Base-by-base conservation (phyloP, 768 basidiomycete species). In the Tricholoma sp. region DNA sequence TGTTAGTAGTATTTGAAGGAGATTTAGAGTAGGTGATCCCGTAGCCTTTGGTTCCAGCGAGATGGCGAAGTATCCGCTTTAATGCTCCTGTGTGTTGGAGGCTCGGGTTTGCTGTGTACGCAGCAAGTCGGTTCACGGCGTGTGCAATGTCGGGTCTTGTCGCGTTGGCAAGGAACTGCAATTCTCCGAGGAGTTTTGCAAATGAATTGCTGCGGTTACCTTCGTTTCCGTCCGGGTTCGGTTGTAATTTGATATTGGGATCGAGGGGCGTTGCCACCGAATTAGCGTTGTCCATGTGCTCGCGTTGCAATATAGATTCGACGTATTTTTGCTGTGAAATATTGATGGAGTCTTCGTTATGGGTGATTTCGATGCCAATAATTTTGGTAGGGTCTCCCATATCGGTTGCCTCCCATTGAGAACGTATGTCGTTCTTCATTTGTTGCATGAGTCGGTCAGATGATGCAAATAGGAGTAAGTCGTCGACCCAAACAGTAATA, bases 331-430 rank as follows among this genome's bases (percentile, higher is more conserved):
- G 4, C 21, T 54, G 50, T 10, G 29, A 19, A 3, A 51, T 19
- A n/a, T 27, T 50, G 24, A 50, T n/a, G 4, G 29, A 34, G 32
- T 51, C 11, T 7, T 18, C n/a, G 4, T 2, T 51, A 1, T 19
- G 24, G 3, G 16, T 51, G n/a, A 51, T 51, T 32, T 51, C 16
- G 3, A 51, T 51, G 19, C 50, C 50, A n/a, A 51, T 22, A 18
- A 51, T 51, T 51, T 51, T 51, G 0, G 39, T 4, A 1, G 39
- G 39, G 5, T 41, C 39, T 5, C 39, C 39, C n/a, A 41, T 7
- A 8, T 41, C 39, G 1, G 67, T 58, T 1, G 70, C 43, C 31
- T 56, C 59, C n/a, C 47, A 46, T 11, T 57, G 16, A 21, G 22
- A 32, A 22, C 14, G 32, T 10, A 56, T 21, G n/a, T 41, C 1